These are phyloP conservation scores for Phanerochaete sordida DNA, from an alignment of 768 basidiomycete genomes.

Conservation along the genomic window DNA sequence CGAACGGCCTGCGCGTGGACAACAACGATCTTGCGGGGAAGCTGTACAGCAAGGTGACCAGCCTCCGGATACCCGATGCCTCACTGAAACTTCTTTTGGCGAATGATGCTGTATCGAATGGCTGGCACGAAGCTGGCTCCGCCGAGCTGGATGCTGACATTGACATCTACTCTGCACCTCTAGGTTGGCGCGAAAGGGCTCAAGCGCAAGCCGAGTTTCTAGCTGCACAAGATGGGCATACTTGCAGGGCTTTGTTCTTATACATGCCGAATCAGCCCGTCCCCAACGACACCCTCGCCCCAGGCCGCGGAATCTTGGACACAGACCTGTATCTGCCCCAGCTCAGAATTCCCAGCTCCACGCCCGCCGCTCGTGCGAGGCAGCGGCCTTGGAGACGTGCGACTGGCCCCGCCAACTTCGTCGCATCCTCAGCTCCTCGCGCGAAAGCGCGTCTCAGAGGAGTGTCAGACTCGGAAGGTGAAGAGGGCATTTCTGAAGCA, in stretches of 20 bases:
- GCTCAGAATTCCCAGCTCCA: constrained; percentile 25
- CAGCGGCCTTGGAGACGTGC: not conserved
- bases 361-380: not conserved
- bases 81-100: constrained; percentile 48
- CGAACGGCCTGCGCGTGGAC: constrained; percentile 60
- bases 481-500: constrained; percentile 60
- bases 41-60: constrained; percentile 60
- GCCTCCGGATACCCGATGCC: constrained; percentile 51
- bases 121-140: constrained; percentile 68
- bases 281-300: constrained; percentile 14
- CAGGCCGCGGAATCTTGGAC: constrained; percentile 32
- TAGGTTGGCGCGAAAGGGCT: constrained; percentile 49
- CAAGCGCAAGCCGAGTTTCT: constrained; percentile 63
- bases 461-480: constrained; percentile 58
- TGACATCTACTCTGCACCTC: constrained; percentile 68
- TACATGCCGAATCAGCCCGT: constrained; percentile 27
- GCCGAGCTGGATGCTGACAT: constrained; percentile 51
- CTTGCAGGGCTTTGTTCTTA: constrained; percentile 57
- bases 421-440: not conserved
- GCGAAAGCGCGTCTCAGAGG: not conserved
- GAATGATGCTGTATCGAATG: constrained; percentile 33
- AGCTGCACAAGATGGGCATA: constrained; percentile 62
- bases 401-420: not conserved
- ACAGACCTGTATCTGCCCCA: constrained; percentile 52
- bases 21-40: constrained; percentile 75